These are phyloP conservation scores for Pseudoscleropodium purum DNA, from an alignment of 225 moss, liverwort and hornwort genomes.

Conservation along the genomic window DNA sequence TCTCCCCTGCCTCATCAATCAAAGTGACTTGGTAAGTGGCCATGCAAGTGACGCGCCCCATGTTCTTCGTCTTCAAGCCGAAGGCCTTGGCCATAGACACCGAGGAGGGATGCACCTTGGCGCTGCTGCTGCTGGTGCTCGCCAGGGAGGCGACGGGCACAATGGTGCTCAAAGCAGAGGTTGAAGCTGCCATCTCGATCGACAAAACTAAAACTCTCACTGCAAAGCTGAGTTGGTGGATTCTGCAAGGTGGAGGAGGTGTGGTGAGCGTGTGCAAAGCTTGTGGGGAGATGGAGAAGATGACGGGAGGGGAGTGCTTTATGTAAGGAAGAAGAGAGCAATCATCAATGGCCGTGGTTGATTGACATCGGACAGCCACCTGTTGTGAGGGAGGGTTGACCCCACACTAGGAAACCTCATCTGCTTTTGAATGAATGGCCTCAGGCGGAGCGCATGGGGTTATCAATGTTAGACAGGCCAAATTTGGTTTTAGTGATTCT, in stretches of 20 bases:
- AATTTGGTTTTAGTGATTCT: background rate
- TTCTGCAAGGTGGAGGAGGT: background rate
- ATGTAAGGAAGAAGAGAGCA: background rate
- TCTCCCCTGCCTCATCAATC: background rate
- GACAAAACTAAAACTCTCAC: background rate
- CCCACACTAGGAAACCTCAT: background rate
- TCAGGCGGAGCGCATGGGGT: background rate
- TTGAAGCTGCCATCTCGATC: conserved; percentile 16
- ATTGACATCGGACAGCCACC: conserved; percentile 6
- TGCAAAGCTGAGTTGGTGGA: background rate
- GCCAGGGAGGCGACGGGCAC: background rate
- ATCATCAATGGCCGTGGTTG: conserved; percentile 5
- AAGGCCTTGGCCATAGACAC: conserved; percentile 21
- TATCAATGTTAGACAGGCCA: background rate
- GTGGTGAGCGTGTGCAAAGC: background rate
- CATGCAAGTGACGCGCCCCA: conserved; percentile 31
- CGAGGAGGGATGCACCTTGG: background rate
- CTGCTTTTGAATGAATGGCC: conserved; percentile 4
- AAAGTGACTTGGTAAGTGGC: conserved; percentile 17
- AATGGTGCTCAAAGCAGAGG: background rate
- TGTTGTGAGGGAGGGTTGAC: background rate
- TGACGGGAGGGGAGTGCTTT: background rate
- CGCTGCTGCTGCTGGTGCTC: background rate
- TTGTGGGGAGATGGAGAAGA: background rate
- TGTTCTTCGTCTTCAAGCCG: background rate